Base-by-base conservation (phyloP, 1,284 basidiomycete genomes). In the Fomitopsis betulina region DNA sequence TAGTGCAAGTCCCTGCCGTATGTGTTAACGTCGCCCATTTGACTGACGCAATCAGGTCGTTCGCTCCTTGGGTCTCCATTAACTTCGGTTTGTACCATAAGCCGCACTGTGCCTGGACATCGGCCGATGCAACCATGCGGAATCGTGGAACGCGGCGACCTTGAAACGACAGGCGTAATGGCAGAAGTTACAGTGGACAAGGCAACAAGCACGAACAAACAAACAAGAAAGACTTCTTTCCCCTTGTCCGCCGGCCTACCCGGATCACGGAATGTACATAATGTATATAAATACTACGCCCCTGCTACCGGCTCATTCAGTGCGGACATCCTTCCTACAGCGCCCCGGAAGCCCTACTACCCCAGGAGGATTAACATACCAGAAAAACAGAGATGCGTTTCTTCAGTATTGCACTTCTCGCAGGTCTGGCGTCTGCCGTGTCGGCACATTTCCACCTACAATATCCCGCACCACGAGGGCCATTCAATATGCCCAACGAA, bases 391-490 rank as follows among this genome's bases (percentile, higher is more conserved):
- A 45, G 45, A 78, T 77, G 76, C 69, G 68, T 55, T 67, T 78
- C 59, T 37, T 70, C 35, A 55, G 71, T 40, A 45, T 76, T 45
- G 47, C 71, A 51, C 56, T 77, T 58, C 23, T 68, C 33, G 33
- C 58, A 53, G 62, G 66, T 57, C 63, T 68, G 21, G 54, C 67
- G 60, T 62, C 66, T 57, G 68, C 75, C 19, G 83, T 75, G 42
- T 76, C 77, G 49, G 87, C 86, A 7, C 89, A 91, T 70, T 91
- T 89, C 75, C 82, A 86, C 59, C 75, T 91, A 40, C 79, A 83
- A 67, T 91, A 79, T 70, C 89, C 89, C 39, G 62, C 74, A 3
- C 81, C 86, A 6, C 77, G 87, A 53, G 87, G 87, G 7, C 63
- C 59, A 0, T 88, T 89, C 64, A 75, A 74, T 58, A 81, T 84